Conservation (phyloP, 1,284 basidiomycete species). For the Papiliotrema nemorosa region DNA sequence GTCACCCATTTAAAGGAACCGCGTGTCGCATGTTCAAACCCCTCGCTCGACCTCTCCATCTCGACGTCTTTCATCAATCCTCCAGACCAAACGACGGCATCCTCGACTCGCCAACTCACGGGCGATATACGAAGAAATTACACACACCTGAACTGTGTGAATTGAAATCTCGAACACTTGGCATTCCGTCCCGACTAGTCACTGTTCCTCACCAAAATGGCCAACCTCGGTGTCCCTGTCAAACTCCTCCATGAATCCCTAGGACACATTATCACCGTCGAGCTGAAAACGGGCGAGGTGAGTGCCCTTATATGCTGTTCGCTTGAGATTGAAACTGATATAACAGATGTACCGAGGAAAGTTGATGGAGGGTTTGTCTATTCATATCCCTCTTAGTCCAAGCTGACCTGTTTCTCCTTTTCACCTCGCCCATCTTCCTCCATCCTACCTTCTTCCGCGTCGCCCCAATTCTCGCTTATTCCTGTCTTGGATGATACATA, state of each 20-base stretch:
- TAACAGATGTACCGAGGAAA: constrained; percentile 90
- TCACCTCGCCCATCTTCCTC: background rate
- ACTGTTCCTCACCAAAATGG: constrained; percentile 43
- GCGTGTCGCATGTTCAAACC: too few relatives aligned
- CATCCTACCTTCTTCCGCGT: background rate
- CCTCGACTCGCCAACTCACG: too few relatives aligned
- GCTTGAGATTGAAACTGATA: background rate
- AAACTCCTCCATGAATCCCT: constrained; percentile 90
- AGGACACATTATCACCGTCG: constrained; percentile 94
- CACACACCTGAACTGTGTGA: too few relatives aligned
- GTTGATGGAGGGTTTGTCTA: constrained; percentile 75
- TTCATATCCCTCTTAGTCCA: background rate
- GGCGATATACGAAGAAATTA: too few relatives aligned
- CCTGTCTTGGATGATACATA: constrained; percentile 7
- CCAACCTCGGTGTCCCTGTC: constrained; percentile 77
- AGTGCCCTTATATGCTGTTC: constrained; percentile 3
- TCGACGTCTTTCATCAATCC: too few relatives aligned
- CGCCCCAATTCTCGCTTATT: background rate
- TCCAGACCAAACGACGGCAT: too few relatives aligned
- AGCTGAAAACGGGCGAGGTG: constrained; percentile 83
- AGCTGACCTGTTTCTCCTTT: constrained; percentile 4
- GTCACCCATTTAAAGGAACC: too few relatives aligned
- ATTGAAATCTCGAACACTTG: too few relatives aligned
- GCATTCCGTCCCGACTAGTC: too few relatives aligned
- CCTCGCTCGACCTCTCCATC: too few relatives aligned